Evolutionary conservation across 139 green algal genomes (phyloP), one percentile per base, ranked within the genome.

Genomic region (Auxenochlorella pyrenoidosa): DNA sequence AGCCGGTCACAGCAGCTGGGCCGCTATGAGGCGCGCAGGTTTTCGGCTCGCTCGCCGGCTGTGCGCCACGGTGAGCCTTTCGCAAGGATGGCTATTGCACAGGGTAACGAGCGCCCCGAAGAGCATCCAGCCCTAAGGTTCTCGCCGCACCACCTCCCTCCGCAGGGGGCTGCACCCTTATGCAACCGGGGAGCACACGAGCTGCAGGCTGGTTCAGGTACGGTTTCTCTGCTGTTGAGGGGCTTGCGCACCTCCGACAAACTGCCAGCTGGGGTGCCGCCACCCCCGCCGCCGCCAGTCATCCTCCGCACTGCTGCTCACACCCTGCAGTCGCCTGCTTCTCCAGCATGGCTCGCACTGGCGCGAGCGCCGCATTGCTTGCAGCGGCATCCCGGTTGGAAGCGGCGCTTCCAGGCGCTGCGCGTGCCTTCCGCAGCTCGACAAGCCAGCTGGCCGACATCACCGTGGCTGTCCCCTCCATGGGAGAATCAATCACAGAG

Each of bases 401-500:
- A n/a, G 59, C 79, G 5, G 28, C 79, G 79, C 36, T 84, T 59
- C 79, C 73, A 26, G 22, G 63, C 18, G 43, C 36, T 24, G 51
- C 36, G 3, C 76, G 85, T 15, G 58, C 76, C 43, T 79, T 89
- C 26, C 80, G 38, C 70, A 59, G 75, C 68, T 78, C 65, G 58
- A 19, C 76, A 15, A 71, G 58, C 30, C 68, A 58, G 12, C 24
- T 47, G n/a, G 84, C 72, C 32, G 80, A 89, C 36, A 65, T 93
- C 6, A 90, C 73, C 3, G 84, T 95, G 15, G 54, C 18, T 8
- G 96, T 98, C 58, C 97, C 97, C 0, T 79, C 84, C 2, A 99
- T 99, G 97, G 97, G 97, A 12, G 97, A 99, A 83, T 98, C 94
- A 5, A 97, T 99, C 79, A 96, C 95, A 3, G 97, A 99, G 78